Conservation (phyloP, 345 rosid genomes). For the Noccaea caerulescens region DNA sequence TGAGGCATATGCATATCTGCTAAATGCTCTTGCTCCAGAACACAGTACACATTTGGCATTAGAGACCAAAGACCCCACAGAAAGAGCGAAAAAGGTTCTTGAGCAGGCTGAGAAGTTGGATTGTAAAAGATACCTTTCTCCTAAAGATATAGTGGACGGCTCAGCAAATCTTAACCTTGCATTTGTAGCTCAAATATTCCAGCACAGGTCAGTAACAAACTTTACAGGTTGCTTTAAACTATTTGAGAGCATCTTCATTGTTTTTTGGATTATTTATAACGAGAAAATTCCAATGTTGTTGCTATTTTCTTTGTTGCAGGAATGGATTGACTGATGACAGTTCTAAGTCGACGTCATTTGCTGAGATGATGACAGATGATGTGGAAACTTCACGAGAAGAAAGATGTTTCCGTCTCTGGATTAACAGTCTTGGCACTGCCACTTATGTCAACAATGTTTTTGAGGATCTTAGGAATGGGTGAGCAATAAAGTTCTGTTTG, state of each 20-base stretch:
- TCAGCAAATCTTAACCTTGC: constrained; percentile 97
- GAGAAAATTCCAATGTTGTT: neutral
- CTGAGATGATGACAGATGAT: constrained; percentile 99
- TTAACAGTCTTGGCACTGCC: constrained; percentile 86
- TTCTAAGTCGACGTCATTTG: constrained; percentile 62
- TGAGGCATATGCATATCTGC: constrained; percentile 93
- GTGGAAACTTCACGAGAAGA: constrained; percentile 91
- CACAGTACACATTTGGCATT: constrained; percentile 57
- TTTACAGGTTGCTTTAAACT: constrained; percentile 13
- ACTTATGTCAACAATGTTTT: constrained; percentile 83
- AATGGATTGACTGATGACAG: constrained; percentile 77
- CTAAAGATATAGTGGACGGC: constrained; percentile 93
- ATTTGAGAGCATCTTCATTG: constrained; percentile 1
- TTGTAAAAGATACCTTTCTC: constrained; percentile 84
- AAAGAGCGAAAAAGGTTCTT: constrained; percentile 82
- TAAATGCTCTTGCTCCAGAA: constrained; percentile 95
- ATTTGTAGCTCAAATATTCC: constrained; percentile 96
- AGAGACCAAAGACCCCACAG: constrained; percentile 62
- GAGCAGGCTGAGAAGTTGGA: constrained; percentile 96
- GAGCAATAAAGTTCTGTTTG: constrained; percentile 36
- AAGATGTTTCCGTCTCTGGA: constrained; percentile 98
- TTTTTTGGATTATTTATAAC: constrained; percentile 2
- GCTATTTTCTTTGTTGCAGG: constrained; percentile 54
- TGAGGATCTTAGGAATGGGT: constrained; percentile 97
- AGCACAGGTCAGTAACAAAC: constrained; percentile 64